Evolutionary conservation across 148 eudicot species (phyloP).

Genomic region (Rhododendron mucronatum): DNA sequence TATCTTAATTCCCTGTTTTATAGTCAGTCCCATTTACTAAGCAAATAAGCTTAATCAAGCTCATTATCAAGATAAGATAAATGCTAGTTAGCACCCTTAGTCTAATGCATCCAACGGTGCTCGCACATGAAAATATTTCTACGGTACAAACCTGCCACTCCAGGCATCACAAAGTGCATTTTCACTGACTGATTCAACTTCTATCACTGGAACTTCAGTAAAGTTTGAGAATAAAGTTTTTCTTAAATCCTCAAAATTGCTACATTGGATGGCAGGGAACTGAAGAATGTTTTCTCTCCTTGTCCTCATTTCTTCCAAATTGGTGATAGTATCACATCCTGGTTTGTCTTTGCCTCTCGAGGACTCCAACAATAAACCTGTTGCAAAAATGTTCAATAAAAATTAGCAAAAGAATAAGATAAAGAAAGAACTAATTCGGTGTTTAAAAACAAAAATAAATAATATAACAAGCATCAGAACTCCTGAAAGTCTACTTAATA

Average conservation of each 20-base stretch:
- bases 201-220: constrained; percentile 6
- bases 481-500: not conserved
- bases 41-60: not conserved
- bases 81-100: not conserved
- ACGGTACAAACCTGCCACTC: constrained; percentile 19
- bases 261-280: constrained; percentile 9
- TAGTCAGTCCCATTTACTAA: not conserved
- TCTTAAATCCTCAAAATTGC: constrained; percentile 11
- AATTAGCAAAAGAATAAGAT: not conserved
- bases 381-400: not conserved
- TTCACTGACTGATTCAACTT: constrained; percentile 13
- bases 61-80: not conserved
- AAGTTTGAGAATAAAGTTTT: constrained; percentile 2
- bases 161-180: constrained; percentile 12
- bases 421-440: not conserved
- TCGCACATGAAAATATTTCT: not conserved
- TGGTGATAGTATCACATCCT: constrained; percentile 10
- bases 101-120: not conserved
- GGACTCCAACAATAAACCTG: constrained; percentile 15
- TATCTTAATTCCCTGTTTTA: not conserved
- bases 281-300: not conserved
- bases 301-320: constrained; percentile 11
- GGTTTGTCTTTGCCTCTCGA: constrained; percentile 8
- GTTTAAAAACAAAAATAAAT: not conserved
- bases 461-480: not conserved